These are phyloP conservation scores for Lentinula novae-zelandiae DNA, from an alignment of 1,284 basidiomycete species.

Conservation along the genomic window DNA sequence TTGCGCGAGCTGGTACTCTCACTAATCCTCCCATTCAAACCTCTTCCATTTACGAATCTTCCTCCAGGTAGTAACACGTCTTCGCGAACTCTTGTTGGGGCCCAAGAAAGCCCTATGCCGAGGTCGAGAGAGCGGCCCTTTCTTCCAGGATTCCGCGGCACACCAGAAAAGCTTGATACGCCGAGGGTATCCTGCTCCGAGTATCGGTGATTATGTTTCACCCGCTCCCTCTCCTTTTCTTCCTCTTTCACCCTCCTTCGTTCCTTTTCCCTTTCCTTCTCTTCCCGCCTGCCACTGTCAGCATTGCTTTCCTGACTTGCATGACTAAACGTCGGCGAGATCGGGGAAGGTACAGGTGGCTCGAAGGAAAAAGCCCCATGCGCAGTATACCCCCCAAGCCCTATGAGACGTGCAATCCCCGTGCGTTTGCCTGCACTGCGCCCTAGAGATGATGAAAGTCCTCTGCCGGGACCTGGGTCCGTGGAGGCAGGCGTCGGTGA, in stretches of 20 bases:
- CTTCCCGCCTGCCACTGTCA: constrained; percentile 1
- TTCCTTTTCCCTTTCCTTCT: constrained; percentile 1
- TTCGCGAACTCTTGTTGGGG: constrained; percentile 59
- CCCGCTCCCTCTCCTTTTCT: constrained; percentile 2
- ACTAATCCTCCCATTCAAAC: constrained; percentile 17
- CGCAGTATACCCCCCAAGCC: constrained; percentile 19
- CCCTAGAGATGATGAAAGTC: constrained; percentile 31
- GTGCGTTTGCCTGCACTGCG: constrained; percentile 26
- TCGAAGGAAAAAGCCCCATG: constrained; percentile 48
- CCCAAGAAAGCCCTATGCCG: constrained; percentile 61
- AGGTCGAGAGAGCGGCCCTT: constrained; percentile 69
- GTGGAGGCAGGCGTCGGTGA: constrained; percentile 11
- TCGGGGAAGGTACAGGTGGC: constrained; percentile 41
- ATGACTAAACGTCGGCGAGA: constrained; percentile 32
- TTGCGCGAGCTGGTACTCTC: constrained; percentile 24
- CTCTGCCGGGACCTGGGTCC: constrained; percentile 17
- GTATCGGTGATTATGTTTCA: neutral
- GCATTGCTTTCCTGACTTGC: constrained; percentile 9
- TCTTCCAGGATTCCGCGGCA: constrained; percentile 29
- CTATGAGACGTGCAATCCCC: constrained; percentile 25
- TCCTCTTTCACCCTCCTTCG: constrained; percentile 2
- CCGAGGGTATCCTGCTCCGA: neutral
- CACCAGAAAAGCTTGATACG: neutral
- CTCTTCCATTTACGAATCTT: constrained; percentile 25
- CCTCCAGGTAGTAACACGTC: constrained; percentile 49